Conservation (phyloP, 805 yeast genomes). For the Cyberlindnera bimundalis region DNA sequence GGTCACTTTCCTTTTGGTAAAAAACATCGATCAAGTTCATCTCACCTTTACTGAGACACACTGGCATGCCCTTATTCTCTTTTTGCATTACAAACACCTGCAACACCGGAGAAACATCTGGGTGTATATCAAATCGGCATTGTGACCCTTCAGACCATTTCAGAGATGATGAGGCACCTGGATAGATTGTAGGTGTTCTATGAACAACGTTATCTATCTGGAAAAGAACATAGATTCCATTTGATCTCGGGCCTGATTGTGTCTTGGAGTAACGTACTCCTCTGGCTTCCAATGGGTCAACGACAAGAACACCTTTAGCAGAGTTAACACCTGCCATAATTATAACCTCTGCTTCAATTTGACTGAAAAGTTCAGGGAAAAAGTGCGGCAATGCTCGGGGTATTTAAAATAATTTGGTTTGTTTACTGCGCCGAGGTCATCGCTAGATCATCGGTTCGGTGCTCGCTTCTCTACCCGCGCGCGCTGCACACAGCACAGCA, state of each 20-base stretch:
- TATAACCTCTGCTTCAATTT: neutral
- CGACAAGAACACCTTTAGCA: slow-evolving; percentile 24
- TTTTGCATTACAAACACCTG: slow-evolving; percentile 20
- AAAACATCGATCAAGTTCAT: slow-evolving; percentile 17
- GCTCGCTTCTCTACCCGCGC: no score
- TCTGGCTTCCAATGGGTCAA: slow-evolving; percentile 26
- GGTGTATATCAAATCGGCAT: slow-evolving; percentile 23
- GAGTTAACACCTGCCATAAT: slow-evolving; percentile 4
- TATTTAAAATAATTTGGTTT: neutral
- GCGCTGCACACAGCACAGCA: no score
- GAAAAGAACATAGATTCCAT: slow-evolving; percentile 20
- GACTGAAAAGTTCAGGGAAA: neutral
- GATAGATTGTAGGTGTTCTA: slow-evolving; percentile 10
- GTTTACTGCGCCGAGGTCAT: slow-evolving; percentile 1
- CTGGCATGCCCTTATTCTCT: slow-evolving; percentile 10
- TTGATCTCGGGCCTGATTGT: neutral
- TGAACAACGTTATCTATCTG: slow-evolving; percentile 20
- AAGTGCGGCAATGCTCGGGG: no score
- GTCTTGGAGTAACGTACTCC: slow-evolving; percentile 7
- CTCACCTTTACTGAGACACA: slow-evolving; percentile 18
- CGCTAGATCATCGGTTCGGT: no score
- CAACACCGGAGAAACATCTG: slow-evolving; percentile 13
- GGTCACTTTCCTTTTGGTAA: slow-evolving; percentile 14
- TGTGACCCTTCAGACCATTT: slow-evolving; percentile 26
- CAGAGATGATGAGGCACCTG: neutral